Evolutionary conservation across 495 filamentous ascomycete species (phyloP).

Genomic region (Penicillium samsonianum): DNA sequence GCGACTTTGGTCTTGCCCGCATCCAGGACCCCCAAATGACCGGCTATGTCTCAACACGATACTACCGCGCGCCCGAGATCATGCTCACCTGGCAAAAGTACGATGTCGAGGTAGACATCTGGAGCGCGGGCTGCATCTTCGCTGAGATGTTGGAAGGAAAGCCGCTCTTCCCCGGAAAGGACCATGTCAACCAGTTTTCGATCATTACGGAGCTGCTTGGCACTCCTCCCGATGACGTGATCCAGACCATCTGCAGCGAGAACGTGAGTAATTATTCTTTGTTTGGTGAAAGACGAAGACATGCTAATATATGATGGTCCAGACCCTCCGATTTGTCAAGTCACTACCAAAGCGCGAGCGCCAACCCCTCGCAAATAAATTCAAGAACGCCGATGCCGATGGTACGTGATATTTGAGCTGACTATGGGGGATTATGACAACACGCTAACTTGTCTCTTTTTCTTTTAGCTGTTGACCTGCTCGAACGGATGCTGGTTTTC

Average conservation of each 20-base stretch:
- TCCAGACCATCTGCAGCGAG: conserved; percentile 96
- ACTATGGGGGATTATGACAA: not conserved
- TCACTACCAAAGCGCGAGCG: conserved; percentile 95
- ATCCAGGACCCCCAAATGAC: conserved; percentile 99
- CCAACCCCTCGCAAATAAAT: conserved; percentile 86
- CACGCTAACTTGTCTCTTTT: conserved; percentile 22
- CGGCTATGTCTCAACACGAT: conserved; percentile 96
- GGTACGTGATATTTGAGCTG: conserved; percentile 55
- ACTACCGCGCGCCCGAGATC: conserved; percentile 98
- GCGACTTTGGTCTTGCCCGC: conserved; percentile 95
- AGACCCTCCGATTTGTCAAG: conserved; percentile 97
- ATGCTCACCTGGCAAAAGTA: conserved; percentile 99
- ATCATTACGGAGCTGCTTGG: conserved; percentile 98
- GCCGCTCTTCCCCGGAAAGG: conserved; percentile 96
- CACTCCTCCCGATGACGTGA: conserved; percentile 98
- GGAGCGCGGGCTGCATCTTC: conserved; percentile 99
- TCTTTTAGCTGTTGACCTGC: conserved; percentile 77
- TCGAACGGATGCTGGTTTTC: conserved; percentile 97
- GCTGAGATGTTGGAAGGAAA: conserved; percentile 99
- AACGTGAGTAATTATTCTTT: conserved; percentile 63
- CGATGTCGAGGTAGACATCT: conserved; percentile 98
- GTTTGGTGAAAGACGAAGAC: not conserved
- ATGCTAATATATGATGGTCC: conserved; percentile 16
- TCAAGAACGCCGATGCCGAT: conserved; percentile 91
- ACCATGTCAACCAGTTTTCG: conserved; percentile 99